Evolutionary conservation across 495 filamentous ascomycete species (phyloP).

Genomic region (Penicillium canariense): DNA sequence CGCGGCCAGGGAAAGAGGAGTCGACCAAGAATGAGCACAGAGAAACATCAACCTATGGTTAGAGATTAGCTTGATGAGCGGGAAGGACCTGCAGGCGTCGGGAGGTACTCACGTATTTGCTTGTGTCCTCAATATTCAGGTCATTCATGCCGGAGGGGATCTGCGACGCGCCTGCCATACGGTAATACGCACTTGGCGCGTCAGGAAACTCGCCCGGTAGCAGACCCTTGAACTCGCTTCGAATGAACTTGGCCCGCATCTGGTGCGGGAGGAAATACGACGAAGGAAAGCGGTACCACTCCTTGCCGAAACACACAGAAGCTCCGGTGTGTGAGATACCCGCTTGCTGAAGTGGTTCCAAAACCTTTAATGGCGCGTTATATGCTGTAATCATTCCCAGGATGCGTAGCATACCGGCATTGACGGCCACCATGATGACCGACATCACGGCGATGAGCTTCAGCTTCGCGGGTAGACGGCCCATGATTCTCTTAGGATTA

Average conservation of each 20-base stretch:
- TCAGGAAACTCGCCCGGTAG: slow-evolving; percentile 88
- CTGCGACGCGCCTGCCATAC: slow-evolving; percentile 76
- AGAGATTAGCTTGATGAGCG: slow-evolving; percentile 7
- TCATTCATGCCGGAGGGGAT: slow-evolving; percentile 89
- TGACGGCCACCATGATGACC: slow-evolving; percentile 55
- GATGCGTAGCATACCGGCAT: slow-evolving; percentile 66
- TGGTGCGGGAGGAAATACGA: slow-evolving; percentile 82
- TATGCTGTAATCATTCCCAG: slow-evolving; percentile 84
- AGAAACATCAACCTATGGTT: slow-evolving; percentile 59
- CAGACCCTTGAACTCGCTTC: slow-evolving; percentile 83
- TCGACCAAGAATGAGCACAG: slow-evolving; percentile 85
- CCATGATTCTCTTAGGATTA: slow-evolving; percentile 60
- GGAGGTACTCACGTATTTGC: slow-evolving; percentile 70
- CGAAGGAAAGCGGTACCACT: slow-evolving; percentile 98
- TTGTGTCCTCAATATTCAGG: slow-evolving; percentile 78
- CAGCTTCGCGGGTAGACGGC: slow-evolving; percentile 65
- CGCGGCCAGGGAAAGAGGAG: slow-evolving; percentile 67
- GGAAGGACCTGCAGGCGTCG: background rate
- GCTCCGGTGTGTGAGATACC: slow-evolving; percentile 55
- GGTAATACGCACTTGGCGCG: slow-evolving; percentile 54
- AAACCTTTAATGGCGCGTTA: slow-evolving; percentile 77
- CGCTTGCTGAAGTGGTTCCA: slow-evolving; percentile 52
- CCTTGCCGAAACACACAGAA: slow-evolving; percentile 86
- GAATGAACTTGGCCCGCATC: slow-evolving; percentile 82
- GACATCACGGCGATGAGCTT: slow-evolving; percentile 61